A percentile compares a stretch with the other conserved stretches of the same genome.
These are phyloP conservation scores for Collybiopsis luxurians DNA, from an alignment of 768 basidiomycete species.

Conservation along the genomic window DNA sequence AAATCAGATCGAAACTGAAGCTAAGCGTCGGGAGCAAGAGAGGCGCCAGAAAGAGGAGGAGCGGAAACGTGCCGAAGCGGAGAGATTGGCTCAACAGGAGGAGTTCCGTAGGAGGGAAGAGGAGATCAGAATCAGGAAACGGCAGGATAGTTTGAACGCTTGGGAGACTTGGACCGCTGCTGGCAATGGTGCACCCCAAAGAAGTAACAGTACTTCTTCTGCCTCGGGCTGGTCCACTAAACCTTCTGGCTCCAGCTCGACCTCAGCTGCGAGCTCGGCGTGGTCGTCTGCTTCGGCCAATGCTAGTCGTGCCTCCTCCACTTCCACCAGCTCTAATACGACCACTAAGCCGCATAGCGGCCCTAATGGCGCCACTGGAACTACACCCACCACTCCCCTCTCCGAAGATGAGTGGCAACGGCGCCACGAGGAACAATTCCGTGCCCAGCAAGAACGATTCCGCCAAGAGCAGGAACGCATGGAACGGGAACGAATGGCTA, in stretches of 20 bases:
- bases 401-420: conserved; percentile 56
- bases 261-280: neutral
- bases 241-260: neutral
- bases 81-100: conserved; percentile 20
- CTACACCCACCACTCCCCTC: conserved; percentile 21
- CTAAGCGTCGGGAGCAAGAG: conserved; percentile 13
- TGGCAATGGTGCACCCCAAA: conserved; percentile 17
- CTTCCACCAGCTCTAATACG: conserved; percentile 22
- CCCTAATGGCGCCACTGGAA: conserved; percentile 22
- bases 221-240: conserved; percentile 19
- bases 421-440: conserved; percentile 60
- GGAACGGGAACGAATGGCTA: conserved; percentile 42
- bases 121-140: conserved; percentile 34
- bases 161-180: conserved; percentile 25
- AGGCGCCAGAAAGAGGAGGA: conserved; percentile 22
- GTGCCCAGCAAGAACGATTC: conserved; percentile 68
- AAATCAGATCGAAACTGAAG: conserved; percentile 9
- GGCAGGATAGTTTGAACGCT: conserved; percentile 36
- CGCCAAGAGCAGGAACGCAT: conserved; percentile 62
- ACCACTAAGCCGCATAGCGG: conserved; percentile 24
- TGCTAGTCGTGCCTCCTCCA: conserved; percentile 21
- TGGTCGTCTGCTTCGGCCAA: conserved; percentile 21
- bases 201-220: conserved; percentile 22
- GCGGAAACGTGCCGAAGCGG: conserved; percentile 23
- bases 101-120: conserved; percentile 27